Conservation (phyloP, 177 flowering plant genomes). For the Telopea speciosissima region DNA sequence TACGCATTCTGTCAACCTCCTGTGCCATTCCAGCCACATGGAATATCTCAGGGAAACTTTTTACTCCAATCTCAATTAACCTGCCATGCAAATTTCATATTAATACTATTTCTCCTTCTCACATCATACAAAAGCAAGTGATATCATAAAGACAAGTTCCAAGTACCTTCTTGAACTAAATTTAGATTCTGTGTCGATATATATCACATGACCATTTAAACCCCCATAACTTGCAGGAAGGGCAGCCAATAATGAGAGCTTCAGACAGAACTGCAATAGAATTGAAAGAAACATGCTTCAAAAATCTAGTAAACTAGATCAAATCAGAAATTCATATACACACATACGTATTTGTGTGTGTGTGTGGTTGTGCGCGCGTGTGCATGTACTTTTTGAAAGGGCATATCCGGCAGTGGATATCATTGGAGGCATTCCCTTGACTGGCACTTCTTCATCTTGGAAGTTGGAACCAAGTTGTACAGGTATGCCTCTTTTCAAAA, state of each 20-base stretch:
- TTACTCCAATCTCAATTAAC: slow-evolving; percentile 74
- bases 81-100: slow-evolving; percentile 22
- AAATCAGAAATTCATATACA: neutral
- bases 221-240: slow-evolving; percentile 67
- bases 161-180: slow-evolving; percentile 76
- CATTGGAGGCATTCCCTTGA: neutral
- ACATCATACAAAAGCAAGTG: neutral
- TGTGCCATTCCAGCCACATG: slow-evolving; percentile 60
- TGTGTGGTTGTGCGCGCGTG: too few relatives aligned
- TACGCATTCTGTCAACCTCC: slow-evolving; percentile 40
- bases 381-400: neutral
- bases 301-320: neutral
- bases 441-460: neutral
- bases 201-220: slow-evolving; percentile 65
- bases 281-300: slow-evolving; percentile 3
- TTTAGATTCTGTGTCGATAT: slow-evolving; percentile 78
- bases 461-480: too few relatives aligned
- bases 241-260: slow-evolving; percentile 72
- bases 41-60: slow-evolving; percentile 75
- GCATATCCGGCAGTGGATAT: too few relatives aligned
- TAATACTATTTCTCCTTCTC: neutral
- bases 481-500: too few relatives aligned
- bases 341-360: too few relatives aligned
- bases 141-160: neutral
- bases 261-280: slow-evolving; percentile 66